Evolutionary conservation across 2,329 filamentous ascomycete species (phyloP).

Genomic region (Chaetomium globosum): DNA sequence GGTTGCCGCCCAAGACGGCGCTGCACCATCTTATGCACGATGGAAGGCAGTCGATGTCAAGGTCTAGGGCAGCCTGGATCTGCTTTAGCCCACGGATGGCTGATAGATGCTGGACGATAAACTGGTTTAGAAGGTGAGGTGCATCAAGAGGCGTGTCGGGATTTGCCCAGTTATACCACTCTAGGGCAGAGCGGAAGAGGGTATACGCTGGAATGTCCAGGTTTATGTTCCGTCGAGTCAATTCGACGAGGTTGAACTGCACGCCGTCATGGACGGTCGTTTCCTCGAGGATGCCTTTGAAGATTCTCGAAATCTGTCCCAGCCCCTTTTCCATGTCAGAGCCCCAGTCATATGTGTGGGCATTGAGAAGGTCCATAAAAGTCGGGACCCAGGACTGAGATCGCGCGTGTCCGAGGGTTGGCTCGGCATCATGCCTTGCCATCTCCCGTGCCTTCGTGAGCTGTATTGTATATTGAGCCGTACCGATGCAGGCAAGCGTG

Average conservation of each 20-base stretch:
- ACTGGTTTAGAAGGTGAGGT: conserved; percentile 19
- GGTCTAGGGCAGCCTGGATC: not conserved
- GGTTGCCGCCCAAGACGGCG: not conserved
- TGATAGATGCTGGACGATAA: conserved; percentile 25
- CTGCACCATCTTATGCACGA: conserved; percentile 25
- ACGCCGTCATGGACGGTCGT: not conserved
- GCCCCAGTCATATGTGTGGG: conserved; percentile 20
- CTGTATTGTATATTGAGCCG: conserved; percentile 16
- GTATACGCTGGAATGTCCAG: conserved; percentile 26
- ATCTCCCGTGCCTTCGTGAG: not conserved
- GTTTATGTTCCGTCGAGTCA: not conserved
- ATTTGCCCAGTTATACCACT: conserved; percentile 22
- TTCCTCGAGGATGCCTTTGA: conserved; percentile 13
- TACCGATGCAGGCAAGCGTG: conserved; percentile 17
- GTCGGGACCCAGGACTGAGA: conserved; percentile 11
- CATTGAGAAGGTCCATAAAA: conserved; percentile 18
- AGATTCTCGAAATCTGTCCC: conserved; percentile 11
- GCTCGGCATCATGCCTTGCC: not conserved
- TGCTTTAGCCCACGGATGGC: not conserved
- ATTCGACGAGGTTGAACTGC: conserved; percentile 6
- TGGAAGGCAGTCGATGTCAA: conserved; percentile 14
- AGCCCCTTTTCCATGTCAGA: not conserved
- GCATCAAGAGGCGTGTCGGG: not conserved
- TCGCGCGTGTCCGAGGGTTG: not conserved
- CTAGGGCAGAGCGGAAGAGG: conserved; percentile 23